Evolutionary conservation across 2,329 filamentous ascomycete genomes (phyloP), one percentile per base, ranked within the genome.

Genomic region (Fusarium foetens): DNA sequence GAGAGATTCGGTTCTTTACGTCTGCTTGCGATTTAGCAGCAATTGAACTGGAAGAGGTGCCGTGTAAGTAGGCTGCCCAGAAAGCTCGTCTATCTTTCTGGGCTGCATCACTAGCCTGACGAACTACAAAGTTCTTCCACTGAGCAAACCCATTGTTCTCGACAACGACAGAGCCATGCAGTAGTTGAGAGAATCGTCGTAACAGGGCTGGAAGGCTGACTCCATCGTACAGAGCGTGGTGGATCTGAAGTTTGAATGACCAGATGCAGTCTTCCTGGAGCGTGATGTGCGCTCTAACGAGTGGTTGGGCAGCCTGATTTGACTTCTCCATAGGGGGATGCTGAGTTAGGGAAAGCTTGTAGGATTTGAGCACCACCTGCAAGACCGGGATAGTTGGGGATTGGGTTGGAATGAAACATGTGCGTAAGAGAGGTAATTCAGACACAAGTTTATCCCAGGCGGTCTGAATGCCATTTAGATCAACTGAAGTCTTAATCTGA

Each of bases 171-270:
- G 45, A 49, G 36, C 29, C 75, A 58, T 23, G 33, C 6, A 71
- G 21, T 17, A 72, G 31, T 41, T 73, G 55, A 29, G 73, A 69
- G 14, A 76, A 54, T 19, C 80, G 77, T 5, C 86, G 78, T 27
- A 94, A 83, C 10, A 97, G 82, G 1, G 86, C 78, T 2, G 91
- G 88, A 8, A 98, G 83, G 75, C 93, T 96, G 66, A 97, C 86
- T 10, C 91, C 94, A 79, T 98, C 95, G 77, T 98, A 98, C 0
- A 98, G 84, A 0, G 93, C 93, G 79, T 98, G 95, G 70, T 97
- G 94, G 8, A 98, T 91, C 31, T 85, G 85, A 9, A 94, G 83
- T 5, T 87, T 81, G 8, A 90, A 60, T 0, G 70, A 43, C 74
- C 80, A 81, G 6, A 71, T 66, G 0, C 73, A 69, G 0, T 70